Evolutionary conservation across 176 grass and related monocot species (phyloP).

Genomic region (Aegilops tauschii): DNA sequence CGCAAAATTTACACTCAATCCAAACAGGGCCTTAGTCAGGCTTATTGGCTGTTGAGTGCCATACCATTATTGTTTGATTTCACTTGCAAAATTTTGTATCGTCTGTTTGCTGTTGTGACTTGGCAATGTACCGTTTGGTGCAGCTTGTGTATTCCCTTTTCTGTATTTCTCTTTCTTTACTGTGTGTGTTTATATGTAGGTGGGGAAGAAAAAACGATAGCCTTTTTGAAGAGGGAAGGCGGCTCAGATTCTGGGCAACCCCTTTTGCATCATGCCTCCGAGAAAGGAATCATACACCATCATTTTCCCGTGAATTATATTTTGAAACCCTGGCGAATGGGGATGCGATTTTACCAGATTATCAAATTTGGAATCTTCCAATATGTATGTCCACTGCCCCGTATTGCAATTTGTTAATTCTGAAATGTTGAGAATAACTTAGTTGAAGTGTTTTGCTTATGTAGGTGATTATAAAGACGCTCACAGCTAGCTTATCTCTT

Average conservation of each 20-base stretch:
- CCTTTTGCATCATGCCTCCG: conserved; percentile 58
- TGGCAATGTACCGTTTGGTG: background rate
- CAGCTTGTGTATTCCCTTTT: background rate
- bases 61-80: background rate
- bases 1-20: background rate
- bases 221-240: conserved; percentile 89
- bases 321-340: conserved; percentile 81
- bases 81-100: background rate
- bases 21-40: background rate
- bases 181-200: conserved; percentile 48
- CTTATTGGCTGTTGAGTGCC: background rate
- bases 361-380: conserved; percentile 99
- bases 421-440: conserved; percentile 14
- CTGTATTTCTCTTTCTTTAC: conserved; percentile 15
- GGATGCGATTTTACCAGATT: conserved; percentile 72
- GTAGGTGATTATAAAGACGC: conserved; percentile 98
- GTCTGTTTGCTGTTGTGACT: background rate
- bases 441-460: conserved; percentile 12
- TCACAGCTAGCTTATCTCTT: conserved; percentile 84
- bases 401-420: conserved; percentile 14
- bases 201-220: conserved; percentile 92
- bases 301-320: conserved; percentile 95
- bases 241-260: conserved; percentile 55
- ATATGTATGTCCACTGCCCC: conserved; percentile 62
- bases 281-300: conserved; percentile 88